Evolutionary conservation across 2,329 filamentous ascomycete genomes (phyloP).

Genomic region (Colletotrichum sp.): DNA sequence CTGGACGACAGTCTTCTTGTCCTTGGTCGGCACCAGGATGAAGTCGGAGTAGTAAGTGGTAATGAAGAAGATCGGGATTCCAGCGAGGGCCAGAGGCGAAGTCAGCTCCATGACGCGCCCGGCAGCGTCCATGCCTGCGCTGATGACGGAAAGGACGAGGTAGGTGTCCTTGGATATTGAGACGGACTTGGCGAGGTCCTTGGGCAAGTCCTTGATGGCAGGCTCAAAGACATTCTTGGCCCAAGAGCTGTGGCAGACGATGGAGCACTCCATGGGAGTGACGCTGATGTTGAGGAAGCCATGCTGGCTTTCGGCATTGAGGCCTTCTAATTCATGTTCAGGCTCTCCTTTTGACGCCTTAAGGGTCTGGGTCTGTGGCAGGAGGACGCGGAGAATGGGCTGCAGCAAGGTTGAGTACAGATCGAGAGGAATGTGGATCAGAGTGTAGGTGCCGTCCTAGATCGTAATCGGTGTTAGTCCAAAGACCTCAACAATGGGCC

Average conservation of each 20-base stretch:
- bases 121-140: slow-evolving; percentile 88
- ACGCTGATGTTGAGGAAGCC: slow-evolving; percentile 93
- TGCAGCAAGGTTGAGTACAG: slow-evolving; percentile 82
- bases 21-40: slow-evolving; percentile 83
- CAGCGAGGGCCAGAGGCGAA: slow-evolving; percentile 86
- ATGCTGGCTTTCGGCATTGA: slow-evolving; percentile 63
- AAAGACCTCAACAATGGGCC: neutral
- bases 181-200: slow-evolving; percentile 57
- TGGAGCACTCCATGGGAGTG: slow-evolving; percentile 89
- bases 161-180: slow-evolving; percentile 85
- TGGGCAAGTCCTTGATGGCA: slow-evolving; percentile 64
- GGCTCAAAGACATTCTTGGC: slow-evolving; percentile 79
- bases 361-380: slow-evolving; percentile 63
- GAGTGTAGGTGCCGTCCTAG: slow-evolving; percentile 83
- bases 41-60: slow-evolving; percentile 98
- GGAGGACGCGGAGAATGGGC: slow-evolving; percentile 83
- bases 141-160: slow-evolving; percentile 87
- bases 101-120: slow-evolving; percentile 92
- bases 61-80: slow-evolving; percentile 97
- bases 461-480: neutral
- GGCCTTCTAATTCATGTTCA: slow-evolving; percentile 47
- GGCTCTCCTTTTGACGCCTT: slow-evolving; percentile 39
- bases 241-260: slow-evolving; percentile 83
- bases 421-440: slow-evolving; percentile 88
- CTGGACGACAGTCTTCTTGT: slow-evolving; percentile 75